These are phyloP conservation scores for Neoarthrinium moseri DNA, from an alignment of 2,329 filamentous ascomycete genomes.

Conservation along the genomic window DNA sequence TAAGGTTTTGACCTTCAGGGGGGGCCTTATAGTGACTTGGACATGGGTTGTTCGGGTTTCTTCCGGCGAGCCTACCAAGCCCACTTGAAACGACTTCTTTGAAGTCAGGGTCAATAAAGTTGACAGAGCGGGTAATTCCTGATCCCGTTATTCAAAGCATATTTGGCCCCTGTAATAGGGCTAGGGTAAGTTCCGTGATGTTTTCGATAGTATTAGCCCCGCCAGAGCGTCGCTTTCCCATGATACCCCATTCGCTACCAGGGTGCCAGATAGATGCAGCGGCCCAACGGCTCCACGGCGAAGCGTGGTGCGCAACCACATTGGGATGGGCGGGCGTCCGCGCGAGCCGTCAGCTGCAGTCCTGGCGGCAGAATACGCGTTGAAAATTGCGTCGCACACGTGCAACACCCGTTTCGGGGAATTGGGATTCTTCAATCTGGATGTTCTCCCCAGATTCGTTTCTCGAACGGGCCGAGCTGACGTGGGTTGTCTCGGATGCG, in stretches of 20 bases:
- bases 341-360: background rate
- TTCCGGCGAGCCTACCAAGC: background rate
- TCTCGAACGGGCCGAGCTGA: constrained; percentile 26
- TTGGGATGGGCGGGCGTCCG: constrained; percentile 3
- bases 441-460: constrained; percentile 13
- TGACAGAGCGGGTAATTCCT: too few species aligned
- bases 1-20: too few species aligned
- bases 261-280: background rate
- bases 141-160: too few species aligned
- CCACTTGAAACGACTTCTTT: too few species aligned
- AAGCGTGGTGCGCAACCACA: background rate
- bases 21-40: too few species aligned
- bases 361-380: background rate
- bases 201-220: background rate
- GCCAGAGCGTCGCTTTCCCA: constrained; percentile 15
- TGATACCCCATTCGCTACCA: constrained; percentile 22
- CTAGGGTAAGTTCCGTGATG: constrained; percentile 11
- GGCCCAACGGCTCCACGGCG: background rate
- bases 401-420: background rate
- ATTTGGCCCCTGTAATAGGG: constrained; percentile 10
- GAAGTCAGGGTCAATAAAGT: too few species aligned
- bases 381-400: background rate
- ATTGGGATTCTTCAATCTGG: constrained; percentile 6
- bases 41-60: background rate
- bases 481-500: constrained; percentile 24